A percentile compares a stretch with the other conserved stretches of the same genome.
phyloP scores from a whole-genome alignment of 495 filamentous ascomycete species.

The Stereocaulon alpinum region DNA sequence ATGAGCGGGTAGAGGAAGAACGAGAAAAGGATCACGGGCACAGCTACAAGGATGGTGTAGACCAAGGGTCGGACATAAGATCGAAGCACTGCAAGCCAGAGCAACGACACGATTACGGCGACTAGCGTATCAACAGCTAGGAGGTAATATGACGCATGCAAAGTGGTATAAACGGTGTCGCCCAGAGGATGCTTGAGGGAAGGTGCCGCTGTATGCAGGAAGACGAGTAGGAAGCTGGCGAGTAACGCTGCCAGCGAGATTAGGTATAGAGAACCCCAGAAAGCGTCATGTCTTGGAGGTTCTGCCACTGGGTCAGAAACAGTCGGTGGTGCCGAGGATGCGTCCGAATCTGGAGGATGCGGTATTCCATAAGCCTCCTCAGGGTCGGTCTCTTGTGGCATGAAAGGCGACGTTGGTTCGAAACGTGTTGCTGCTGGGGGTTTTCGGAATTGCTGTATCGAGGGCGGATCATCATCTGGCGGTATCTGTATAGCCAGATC shows the following conservation, averaged over 20 bases:
- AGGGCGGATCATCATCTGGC: constrained; percentile 63
- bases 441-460: constrained; percentile 73
- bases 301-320: constrained; percentile 36
- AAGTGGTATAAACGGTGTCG: constrained; percentile 87
- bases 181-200: constrained; percentile 54
- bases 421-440: constrained; percentile 34
- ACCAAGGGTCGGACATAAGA: constrained; percentile 77
- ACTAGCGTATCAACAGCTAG: constrained; percentile 84
- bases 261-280: constrained; percentile 86
- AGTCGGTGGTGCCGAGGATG: constrained; percentile 38
- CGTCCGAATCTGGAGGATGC: constrained; percentile 34
- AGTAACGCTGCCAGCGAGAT: constrained; percentile 75
- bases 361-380: constrained; percentile 32
- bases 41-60: constrained; percentile 64
- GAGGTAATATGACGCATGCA: constrained; percentile 78
- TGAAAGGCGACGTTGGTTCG: constrained; percentile 29
- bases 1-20: constrained; percentile 88
- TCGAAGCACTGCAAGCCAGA: constrained; percentile 83
- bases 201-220: constrained; percentile 70
- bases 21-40: constrained; percentile 73
- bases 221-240: constrained; percentile 77
- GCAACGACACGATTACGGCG: constrained; percentile 71
- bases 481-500: constrained; percentile 47
- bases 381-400: constrained; percentile 39
- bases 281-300: constrained; percentile 63